Conservation (phyloP, 2,329 filamentous ascomycete genomes). For the Fusarium sp. region DNA sequence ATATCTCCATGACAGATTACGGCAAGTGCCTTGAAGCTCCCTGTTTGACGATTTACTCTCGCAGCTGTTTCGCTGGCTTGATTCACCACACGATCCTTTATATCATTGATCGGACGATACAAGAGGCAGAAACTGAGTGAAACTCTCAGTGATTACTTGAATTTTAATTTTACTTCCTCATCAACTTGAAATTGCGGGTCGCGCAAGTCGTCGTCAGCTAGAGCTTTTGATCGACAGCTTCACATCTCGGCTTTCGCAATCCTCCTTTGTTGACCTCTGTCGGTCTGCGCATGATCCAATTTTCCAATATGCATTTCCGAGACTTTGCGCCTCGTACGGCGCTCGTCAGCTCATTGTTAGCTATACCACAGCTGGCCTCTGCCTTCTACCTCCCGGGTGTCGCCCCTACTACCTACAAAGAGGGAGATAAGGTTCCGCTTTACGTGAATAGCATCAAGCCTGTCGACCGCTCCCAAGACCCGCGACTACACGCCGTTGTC, state of each 20-base stretch:
- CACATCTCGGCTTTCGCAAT: slow-evolving; percentile 24
- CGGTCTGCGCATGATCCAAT: slow-evolving; percentile 42
- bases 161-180: not conserved
- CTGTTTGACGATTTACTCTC: slow-evolving; percentile 30
- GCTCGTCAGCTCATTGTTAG: slow-evolving; percentile 59
- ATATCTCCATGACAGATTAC: slow-evolving; percentile 38
- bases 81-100: slow-evolving; percentile 16
- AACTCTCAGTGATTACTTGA: not conserved
- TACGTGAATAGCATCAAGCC: slow-evolving; percentile 94
- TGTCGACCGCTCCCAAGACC: slow-evolving; percentile 77
- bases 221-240: slow-evolving; percentile 18
- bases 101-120: not conserved
- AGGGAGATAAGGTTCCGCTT: slow-evolving; percentile 81
- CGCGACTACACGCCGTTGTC: slow-evolving; percentile 88
- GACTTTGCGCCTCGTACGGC: slow-evolving; percentile 56
- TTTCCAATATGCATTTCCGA: slow-evolving; percentile 55
- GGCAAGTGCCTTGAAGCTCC: slow-evolving; percentile 37
- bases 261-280: slow-evolving; percentile 2
- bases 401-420: slow-evolving; percentile 89
- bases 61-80: slow-evolving; percentile 31
- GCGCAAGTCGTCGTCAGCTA: slow-evolving; percentile 37
- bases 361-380: slow-evolving; percentile 62
- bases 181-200: slow-evolving; percentile 8
- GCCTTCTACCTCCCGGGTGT: slow-evolving; percentile 98
- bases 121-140: not conserved